Percentiles rank a stretch among this genome's conserved stretches.
Conservation (phyloP, 108 stramenopile species). For the Nannochloropsis salina region DNA sequence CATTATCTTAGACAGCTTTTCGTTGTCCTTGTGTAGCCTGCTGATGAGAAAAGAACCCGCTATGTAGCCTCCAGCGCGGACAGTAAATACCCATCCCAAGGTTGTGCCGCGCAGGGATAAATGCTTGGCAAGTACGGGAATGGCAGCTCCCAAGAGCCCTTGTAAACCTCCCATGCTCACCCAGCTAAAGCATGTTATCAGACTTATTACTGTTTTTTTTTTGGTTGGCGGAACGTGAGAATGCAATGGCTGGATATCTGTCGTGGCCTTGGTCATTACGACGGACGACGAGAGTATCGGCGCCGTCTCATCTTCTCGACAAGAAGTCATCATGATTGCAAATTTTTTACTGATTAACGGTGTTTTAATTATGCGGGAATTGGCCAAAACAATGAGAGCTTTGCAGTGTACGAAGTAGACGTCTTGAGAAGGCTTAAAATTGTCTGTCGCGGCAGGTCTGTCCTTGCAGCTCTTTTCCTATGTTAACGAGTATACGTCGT, state of each 20-base stretch:
- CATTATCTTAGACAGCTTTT: background rate
- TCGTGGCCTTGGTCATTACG: background rate
- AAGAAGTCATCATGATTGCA: background rate
- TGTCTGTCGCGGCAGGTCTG: too few species aligned
- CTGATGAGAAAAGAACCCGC: background rate
- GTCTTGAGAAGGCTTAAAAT: too few species aligned
- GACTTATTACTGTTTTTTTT: background rate
- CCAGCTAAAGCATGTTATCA: background rate
- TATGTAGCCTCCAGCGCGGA: background rate
- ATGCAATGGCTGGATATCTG: background rate
- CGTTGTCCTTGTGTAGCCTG: background rate
- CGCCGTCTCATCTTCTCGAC: background rate
- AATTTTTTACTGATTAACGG: background rate
- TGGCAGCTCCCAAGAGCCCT: background rate
- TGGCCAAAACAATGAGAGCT: too few species aligned
- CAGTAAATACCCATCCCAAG: constrained; percentile 17
- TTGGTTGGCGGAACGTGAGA: background rate
- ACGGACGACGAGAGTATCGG: background rate
- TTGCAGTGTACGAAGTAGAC: too few species aligned
- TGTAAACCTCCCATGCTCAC: background rate
- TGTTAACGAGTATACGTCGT: too few species aligned
- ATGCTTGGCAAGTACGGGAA: background rate
- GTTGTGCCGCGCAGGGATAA: background rate
- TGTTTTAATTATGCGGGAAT: too few species aligned
- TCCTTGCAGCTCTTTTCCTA: too few species aligned